Evolutionary conservation across 2,329 filamentous ascomycete species (phyloP).

Genomic region (Aspergillus felis): DNA sequence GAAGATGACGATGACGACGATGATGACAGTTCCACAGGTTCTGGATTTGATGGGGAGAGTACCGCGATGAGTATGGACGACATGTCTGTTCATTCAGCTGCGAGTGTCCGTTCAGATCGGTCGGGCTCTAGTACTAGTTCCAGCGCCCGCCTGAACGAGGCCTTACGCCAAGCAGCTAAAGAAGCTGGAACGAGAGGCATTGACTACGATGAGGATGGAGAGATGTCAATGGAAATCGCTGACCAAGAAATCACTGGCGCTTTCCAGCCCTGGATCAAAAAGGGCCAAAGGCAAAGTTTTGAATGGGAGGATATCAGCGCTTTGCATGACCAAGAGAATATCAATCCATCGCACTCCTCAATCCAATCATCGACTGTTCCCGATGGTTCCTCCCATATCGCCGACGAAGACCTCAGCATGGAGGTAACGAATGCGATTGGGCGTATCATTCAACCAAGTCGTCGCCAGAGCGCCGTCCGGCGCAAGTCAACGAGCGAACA

Average conservation of each 20-base stretch:
- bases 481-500: constrained; percentile 41
- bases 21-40: constrained; percentile 43
- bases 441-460: constrained; percentile 58
- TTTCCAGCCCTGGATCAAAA: constrained; percentile 48
- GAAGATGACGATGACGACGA: constrained; percentile 46
- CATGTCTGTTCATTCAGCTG: constrained; percentile 64
- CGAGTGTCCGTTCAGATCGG: constrained; percentile 56
- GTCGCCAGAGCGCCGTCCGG: constrained; percentile 35
- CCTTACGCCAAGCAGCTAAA: constrained; percentile 68
- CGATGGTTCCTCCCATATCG: constrained; percentile 37
- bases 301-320: constrained; percentile 42
- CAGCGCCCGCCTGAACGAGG: constrained; percentile 71
- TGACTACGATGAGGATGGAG: constrained; percentile 57
- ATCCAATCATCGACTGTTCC: constrained; percentile 3
- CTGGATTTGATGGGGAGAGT: constrained; percentile 59
- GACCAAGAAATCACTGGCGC: constrained; percentile 53
- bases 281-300: constrained; percentile 38
- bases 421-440: constrained; percentile 84
- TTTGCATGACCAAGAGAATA: constrained; percentile 44
- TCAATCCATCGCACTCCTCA: constrained; percentile 30
- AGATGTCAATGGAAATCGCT: constrained; percentile 77
- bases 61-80: constrained; percentile 83
- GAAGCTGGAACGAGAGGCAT: constrained; percentile 71
- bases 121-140: constrained; percentile 55
- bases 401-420: constrained; percentile 79